Conservation (phyloP, 2,329 filamentous ascomycete species). For the Botrytis porri region DNA sequence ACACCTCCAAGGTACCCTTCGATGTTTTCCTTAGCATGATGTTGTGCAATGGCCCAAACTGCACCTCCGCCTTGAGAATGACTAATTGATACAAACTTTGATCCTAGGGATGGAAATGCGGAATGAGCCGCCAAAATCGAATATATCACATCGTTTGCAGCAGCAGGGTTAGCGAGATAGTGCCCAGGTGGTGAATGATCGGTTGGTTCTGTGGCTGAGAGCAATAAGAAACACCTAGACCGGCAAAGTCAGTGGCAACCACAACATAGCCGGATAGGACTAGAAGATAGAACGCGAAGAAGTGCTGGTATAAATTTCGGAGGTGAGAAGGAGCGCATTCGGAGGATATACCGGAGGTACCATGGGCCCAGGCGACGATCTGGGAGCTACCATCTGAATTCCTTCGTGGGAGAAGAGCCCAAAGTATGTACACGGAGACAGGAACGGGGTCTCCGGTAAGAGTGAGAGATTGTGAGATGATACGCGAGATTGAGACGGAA, state of each 20-base stretch:
- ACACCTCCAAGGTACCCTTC: conserved; percentile 22
- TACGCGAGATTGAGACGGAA: conserved; percentile 12
- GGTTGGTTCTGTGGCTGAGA: conserved; percentile 36
- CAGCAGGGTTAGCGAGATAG: conserved; percentile 41
- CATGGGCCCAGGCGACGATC: conserved; percentile 37
- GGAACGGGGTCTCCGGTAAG: background rate
- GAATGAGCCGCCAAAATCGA: conserved; percentile 43
- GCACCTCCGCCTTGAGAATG: conserved; percentile 48
- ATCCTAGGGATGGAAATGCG: conserved; percentile 42
- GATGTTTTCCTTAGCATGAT: conserved; percentile 15
- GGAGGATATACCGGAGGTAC: conserved; percentile 44
- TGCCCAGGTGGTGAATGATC: conserved; percentile 45
- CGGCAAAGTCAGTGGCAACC: conserved; percentile 46
- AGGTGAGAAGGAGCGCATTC: conserved; percentile 43
- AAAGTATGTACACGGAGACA: conserved; percentile 13
- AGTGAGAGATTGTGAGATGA: conserved; percentile 11
- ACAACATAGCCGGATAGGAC: conserved; percentile 46
- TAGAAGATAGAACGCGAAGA: conserved; percentile 42
- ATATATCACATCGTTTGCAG: conserved; percentile 46
- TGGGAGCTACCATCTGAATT: background rate
- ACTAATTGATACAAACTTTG: conserved; percentile 46
- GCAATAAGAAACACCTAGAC: conserved; percentile 41
- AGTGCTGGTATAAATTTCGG: conserved; percentile 44
- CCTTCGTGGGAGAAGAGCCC: background rate
- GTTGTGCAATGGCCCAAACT: conserved; percentile 43